Base-by-base conservation (phyloP, 2,329 filamentous ascomycete species). In the Xylaria sp. region DNA sequence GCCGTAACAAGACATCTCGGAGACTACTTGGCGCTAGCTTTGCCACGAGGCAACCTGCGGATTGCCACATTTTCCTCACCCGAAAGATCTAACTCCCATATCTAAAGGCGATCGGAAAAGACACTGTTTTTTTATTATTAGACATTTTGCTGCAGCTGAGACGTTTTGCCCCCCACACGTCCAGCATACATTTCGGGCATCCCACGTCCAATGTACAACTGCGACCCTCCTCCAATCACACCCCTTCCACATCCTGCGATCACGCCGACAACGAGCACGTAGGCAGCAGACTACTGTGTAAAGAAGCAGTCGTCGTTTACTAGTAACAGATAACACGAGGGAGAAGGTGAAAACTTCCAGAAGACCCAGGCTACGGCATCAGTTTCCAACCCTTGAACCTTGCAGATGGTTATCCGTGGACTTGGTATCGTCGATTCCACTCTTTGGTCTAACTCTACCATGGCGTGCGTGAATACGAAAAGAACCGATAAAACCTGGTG, bases 101-200 rank as follows among this genome's bases (percentile, higher is more conserved):
- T 49, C 47, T 40, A 33, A 7, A 3, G n/a, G n/a, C n/a, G n/a
- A n/a, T n/a, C n/a, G n/a, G n/a, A 33, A 33, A 11, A 33, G 29
- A 33, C 6, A 11, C 29, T 33, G 38, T 10, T 17, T 4, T 54
- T 58, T 62, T 54, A 47, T 52, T 59, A 51, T 51, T 62, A 55
- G 55, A 62, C 51, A 33, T 44, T 44, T 31, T 43, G 33, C 17
- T 48, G 23, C 27, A 46, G 49, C 60, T 51, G 49, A 52, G 38
- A 55, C 31, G 40, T 41, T 52, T 21, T n/a, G n/a, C 31, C 60
- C 60, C 60, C 60, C 60, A 51, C 55, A 46, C 49, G n/a, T 25
- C 44, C 8, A 54, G 51, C 35, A 7, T 17, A 48, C 41, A 27
- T 47, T 25, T 53, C 25, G 41, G 35, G 33, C 40, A 57, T 61